Evolutionary conservation across 805 yeast species (phyloP).

Genomic region (Starmerella vaccinii): DNA sequence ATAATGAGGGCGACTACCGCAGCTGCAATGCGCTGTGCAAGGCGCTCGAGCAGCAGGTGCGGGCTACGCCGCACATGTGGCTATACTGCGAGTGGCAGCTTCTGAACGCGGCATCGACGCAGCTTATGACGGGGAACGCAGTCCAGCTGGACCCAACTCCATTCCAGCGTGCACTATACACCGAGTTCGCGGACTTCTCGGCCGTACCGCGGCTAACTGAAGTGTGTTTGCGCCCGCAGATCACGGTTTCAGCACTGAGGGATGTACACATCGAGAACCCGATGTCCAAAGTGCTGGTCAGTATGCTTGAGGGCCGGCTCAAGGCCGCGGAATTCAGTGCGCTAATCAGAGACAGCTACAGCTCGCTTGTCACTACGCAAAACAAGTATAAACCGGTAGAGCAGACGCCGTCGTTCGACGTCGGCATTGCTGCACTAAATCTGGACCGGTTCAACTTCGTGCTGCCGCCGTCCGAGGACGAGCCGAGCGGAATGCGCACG

Average conservation of each 20-base stretch:
- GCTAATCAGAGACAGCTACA: background rate
- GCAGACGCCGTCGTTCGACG: background rate
- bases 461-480: background rate
- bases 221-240: background rate
- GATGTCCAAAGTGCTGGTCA: background rate
- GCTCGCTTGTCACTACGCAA: background rate
- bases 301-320: background rate
- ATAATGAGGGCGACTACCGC: background rate
- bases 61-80: background rate
- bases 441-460: background rate
- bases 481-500: background rate
- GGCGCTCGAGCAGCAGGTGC: background rate
- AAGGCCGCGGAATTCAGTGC: background rate
- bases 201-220: background rate
- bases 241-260: background rate
- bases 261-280: background rate
- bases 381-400: background rate
- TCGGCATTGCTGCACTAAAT: background rate
- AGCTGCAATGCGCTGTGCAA: background rate
- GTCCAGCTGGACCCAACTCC: background rate
- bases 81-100: slow-evolving; percentile 6
- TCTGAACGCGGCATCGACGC: background rate
- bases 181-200: slow-evolving; percentile 2
- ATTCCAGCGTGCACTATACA: slow-evolving; percentile 5
- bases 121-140: background rate